Base-by-base conservation (phyloP, 192 early-diverging fungal species). In the Backusella morwellensis region DNA sequence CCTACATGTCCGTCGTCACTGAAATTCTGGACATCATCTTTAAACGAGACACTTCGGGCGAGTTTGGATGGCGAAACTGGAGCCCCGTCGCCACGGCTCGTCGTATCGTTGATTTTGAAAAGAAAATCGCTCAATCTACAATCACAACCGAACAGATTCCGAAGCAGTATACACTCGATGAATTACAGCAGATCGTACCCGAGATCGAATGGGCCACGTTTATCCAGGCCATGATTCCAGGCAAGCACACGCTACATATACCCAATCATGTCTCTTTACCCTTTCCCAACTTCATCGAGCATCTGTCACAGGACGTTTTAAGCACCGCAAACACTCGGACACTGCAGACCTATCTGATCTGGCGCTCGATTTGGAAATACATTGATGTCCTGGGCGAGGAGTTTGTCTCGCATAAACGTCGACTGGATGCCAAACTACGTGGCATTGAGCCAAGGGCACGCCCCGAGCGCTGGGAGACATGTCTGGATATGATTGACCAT, bases 71-170 rank as follows among this genome's bases (percentile, higher is more conserved):
- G 77, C 42, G 40, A 44, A 70, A 35, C 17, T 52, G 38, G 38
- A 81, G 70, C 12, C 66, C 75, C 6, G 26, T 66, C 1, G 75
- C 76, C 6, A 81, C 83, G 7, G 90, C 91, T 6, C 80, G 84
- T 68, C 80, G 81, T 23, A 88, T 92, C 72, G 86, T 91, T 41
- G 86, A 85, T n/a, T 89, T 92, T 72, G 91, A 92, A 78, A 87
- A 80, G 34, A 67, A 80, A 9, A 35, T 92, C 35, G 91, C 90
- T 0, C 77, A 80, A 63, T 36, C 70, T 19, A 32, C 52, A 21
- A 7, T 50, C 6, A 50, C 47, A 19, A 50, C 47, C 6, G 47
- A 50, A 6, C 47, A 50, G 47, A 17, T 50, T 26, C 72, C 72
- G 8, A 47, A 77, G 35, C 32, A 50, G 21, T 77, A 52, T 50